Base-by-base conservation (phyloP, 139 green algal genomes). In the Desmodesmus armatus region DNA sequence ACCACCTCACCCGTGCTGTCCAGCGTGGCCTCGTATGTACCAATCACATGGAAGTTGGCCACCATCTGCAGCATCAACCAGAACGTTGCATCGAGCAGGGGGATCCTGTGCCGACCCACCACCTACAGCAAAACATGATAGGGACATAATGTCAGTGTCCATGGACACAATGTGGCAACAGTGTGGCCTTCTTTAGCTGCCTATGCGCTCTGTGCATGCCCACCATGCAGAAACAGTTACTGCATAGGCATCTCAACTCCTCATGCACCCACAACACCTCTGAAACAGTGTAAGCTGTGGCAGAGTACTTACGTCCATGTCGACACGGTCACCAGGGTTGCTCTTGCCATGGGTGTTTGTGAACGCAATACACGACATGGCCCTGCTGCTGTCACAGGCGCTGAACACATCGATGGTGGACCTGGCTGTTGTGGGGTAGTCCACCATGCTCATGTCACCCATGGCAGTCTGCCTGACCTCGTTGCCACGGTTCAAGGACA, bases 241-340 rank as follows among this genome's bases (percentile, higher is more conserved):
- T 9, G 41, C 27, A 15, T 5, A 27, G 41, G 19, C n/a, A 44
- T 5, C 33, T 17, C 65, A 25, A 33, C 65, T 41, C 13, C 29
- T n/a, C 65, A 25, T 44, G 29, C 33, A 41, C 65, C 65, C 29
- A 44, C 29, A 73, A 40, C 65, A 44, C n/a, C 40, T 73, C n/a
- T 44, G 25, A 19, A 40, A 73, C 13, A 73, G 5, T 73, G 29
- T 73, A 41, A 41, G 29, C 13, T 41, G 29, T 43, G 65, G 65
- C 29, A 29, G 5, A 41, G 5, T 7, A 76, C 67, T 53, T 29
- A 76, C 67, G 37, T 76, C 67, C 37, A 76, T 53, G 37, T 76
- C 67, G 5, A 76, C 67, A 25, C 67, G 49, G 37, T 76, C 67
- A 53, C 67, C 67, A 33, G 67, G 67, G 67, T 76, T 76, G 17